Conservation (phyloP, 225 moss, liverwort and hornwort species). For the Anthoceros angustus region DNA sequence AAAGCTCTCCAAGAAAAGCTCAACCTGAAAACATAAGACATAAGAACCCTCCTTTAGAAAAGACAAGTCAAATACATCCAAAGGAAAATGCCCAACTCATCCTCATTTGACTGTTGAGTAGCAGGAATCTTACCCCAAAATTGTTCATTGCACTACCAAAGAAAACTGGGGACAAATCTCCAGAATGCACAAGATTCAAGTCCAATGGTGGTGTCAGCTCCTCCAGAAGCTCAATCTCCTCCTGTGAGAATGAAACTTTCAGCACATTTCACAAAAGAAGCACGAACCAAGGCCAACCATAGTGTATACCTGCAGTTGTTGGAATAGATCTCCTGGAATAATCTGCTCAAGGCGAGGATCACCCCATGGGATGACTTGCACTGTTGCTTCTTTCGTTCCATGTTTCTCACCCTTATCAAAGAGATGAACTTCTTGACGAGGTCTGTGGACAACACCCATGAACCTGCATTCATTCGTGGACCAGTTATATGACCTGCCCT, state of each 20-base stretch:
- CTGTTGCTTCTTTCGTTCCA: slow-evolving; percentile 57
- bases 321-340: slow-evolving; percentile 58
- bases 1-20: slow-evolving; percentile 76
- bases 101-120: neutral
- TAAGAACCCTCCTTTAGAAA: neutral
- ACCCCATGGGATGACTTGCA: slow-evolving; percentile 57
- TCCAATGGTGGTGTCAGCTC: slow-evolving; percentile 82
- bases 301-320: slow-evolving; percentile 45
- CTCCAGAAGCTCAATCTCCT: slow-evolving; percentile 80
- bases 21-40: slow-evolving; percentile 32
- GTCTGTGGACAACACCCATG: slow-evolving; percentile 80
- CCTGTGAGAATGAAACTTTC: slow-evolving; percentile 21
- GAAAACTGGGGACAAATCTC: slow-evolving; percentile 80
- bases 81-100: neutral
- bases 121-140: slow-evolving; percentile 54
- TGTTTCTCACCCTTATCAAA: slow-evolving; percentile 71
- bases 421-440: slow-evolving; percentile 76
- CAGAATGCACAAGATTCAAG: slow-evolving; percentile 70
- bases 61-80: neutral
- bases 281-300: neutral
- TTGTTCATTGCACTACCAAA: slow-evolving; percentile 99
- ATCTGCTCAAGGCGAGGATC: slow-evolving; percentile 48
- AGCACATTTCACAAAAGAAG: slow-evolving; percentile 1
- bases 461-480: slow-evolving; percentile 27
- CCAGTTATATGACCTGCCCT: neutral